Evolutionary conservation across 306 rosid genomes (phyloP).

Genomic region (Rubus idaeus): DNA sequence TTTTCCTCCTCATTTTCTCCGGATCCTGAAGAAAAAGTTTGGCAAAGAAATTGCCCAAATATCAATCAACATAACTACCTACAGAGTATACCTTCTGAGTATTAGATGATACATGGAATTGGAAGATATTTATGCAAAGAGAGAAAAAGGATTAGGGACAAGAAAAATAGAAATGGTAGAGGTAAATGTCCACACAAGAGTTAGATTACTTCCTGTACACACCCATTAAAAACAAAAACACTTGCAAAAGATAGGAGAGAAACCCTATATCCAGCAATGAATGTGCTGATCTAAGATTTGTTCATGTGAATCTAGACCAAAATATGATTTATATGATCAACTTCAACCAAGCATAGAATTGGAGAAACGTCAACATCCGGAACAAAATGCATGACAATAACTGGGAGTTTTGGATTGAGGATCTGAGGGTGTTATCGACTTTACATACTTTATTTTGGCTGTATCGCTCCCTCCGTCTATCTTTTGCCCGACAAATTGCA

Average conservation of each 20-base stretch:
- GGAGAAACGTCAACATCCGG: background rate
- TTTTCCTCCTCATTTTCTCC: constrained; percentile 80
- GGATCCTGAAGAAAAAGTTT: constrained; percentile 47
- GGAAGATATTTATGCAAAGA: background rate
- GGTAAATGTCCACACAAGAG: background rate
- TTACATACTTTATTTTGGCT: constrained; percentile 62
- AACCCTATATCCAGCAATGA: background rate
- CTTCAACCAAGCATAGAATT: constrained; percentile 4
- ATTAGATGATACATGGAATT: background rate
- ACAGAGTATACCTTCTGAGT: background rate
- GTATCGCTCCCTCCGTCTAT: constrained; percentile 68
- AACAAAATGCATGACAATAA: constrained; percentile 1
- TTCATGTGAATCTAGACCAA: background rate
- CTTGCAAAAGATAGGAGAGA: no score
- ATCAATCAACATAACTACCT: background rate
- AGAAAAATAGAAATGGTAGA: background rate
- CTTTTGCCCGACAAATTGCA: constrained; percentile 90
- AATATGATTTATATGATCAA: background rate
- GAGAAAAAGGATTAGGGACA: background rate
- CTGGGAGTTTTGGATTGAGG: background rate
- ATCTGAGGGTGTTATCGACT: background rate
- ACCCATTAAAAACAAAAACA: no score
- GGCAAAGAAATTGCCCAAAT: background rate
- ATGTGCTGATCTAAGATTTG: background rate
- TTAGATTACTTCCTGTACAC: background rate